A percentile compares a stretch with the other conserved stretches of the same genome.
Evolutionary conservation across 305 asterid genomes (phyloP).

Genomic region (Euphrasia arctica): DNA sequence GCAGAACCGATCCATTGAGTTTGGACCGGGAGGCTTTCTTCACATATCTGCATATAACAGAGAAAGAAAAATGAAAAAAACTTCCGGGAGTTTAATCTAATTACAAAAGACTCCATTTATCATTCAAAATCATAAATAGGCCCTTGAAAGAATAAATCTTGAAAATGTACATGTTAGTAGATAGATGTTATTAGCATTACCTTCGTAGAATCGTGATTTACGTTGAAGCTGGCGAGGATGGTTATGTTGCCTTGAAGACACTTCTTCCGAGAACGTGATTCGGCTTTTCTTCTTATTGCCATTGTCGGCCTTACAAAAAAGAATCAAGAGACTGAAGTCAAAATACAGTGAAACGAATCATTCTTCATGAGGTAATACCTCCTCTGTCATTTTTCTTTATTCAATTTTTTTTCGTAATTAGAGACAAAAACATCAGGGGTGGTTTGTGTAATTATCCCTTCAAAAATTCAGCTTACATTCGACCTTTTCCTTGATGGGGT

Average conservation of each 20-base stretch:
- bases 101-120: neutral
- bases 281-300: constrained; percentile 36
- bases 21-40: neutral
- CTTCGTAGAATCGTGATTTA: constrained; percentile 68
- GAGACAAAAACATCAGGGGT: neutral
- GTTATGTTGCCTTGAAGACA: constrained; percentile 31
- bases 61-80: neutral
- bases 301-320: constrained; percentile 27
- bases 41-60: constrained; percentile 28
- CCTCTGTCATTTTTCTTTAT: neutral
- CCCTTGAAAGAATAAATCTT: neutral
- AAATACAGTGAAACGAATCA: neutral
- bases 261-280: constrained; percentile 41
- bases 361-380: neutral
- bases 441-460: neutral
- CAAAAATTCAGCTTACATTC: neutral
- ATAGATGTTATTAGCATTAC: constrained; percentile 25
- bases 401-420: too few relatives aligned
- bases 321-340: neutral
- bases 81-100: neutral
- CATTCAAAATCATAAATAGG: neutral
- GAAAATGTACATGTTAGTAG: too few relatives aligned
- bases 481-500: too few relatives aligned
- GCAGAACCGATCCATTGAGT: constrained; percentile 11
- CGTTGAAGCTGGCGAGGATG: constrained; percentile 36